phyloP scores from a whole-genome alignment of 1,284 basidiomycete species.

The Chalciporus sp. region DNA sequence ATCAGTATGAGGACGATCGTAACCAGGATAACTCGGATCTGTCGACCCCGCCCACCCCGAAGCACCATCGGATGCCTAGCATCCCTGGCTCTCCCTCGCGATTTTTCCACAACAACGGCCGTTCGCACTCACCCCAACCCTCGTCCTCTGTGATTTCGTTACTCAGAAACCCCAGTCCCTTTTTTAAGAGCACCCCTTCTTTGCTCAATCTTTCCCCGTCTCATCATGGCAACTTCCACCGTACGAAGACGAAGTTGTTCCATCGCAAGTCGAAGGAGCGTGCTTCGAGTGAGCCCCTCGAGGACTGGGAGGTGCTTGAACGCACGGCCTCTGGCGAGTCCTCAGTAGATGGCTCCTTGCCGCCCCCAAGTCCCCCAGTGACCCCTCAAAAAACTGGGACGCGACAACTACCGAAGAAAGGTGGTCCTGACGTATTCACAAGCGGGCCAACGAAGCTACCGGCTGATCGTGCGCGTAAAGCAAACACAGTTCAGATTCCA shows the following conservation, averaged over 20 bases:
- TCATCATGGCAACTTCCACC: slow-evolving; percentile 33
- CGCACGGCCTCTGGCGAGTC: slow-evolving; percentile 28
- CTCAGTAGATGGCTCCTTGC: slow-evolving; percentile 24
- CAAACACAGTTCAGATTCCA: slow-evolving; percentile 29
- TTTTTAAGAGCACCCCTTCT: slow-evolving; percentile 38
- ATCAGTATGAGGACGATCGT: slow-evolving; percentile 34
- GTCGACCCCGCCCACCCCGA: slow-evolving; percentile 35
- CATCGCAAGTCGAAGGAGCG: slow-evolving; percentile 38
- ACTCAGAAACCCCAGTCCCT: slow-evolving; percentile 37
- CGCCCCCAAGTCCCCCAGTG: slow-evolving; percentile 23
- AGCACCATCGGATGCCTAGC: slow-evolving; percentile 33
- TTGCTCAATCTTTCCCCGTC: slow-evolving; percentile 33
- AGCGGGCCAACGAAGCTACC: slow-evolving; percentile 8
- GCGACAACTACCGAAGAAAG: slow-evolving; percentile 17
- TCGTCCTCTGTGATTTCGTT: slow-evolving; percentile 37
- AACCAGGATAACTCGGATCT: slow-evolving; percentile 35
- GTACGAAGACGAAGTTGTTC: slow-evolving; percentile 35
- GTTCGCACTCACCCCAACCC: slow-evolving; percentile 36
- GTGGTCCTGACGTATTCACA: slow-evolving; percentile 18
- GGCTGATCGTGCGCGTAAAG: slow-evolving; percentile 25
- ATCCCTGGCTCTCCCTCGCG: slow-evolving; percentile 34
- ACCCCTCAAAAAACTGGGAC: slow-evolving; percentile 17
- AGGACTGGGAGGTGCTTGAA: slow-evolving; percentile 37
- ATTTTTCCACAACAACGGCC: slow-evolving; percentile 30
- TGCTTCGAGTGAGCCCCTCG: slow-evolving; percentile 34